These are phyloP conservation scores for Fallopia convolvulus DNA, from an alignment of 148 eudicot genomes.

Conservation along the genomic window DNA sequence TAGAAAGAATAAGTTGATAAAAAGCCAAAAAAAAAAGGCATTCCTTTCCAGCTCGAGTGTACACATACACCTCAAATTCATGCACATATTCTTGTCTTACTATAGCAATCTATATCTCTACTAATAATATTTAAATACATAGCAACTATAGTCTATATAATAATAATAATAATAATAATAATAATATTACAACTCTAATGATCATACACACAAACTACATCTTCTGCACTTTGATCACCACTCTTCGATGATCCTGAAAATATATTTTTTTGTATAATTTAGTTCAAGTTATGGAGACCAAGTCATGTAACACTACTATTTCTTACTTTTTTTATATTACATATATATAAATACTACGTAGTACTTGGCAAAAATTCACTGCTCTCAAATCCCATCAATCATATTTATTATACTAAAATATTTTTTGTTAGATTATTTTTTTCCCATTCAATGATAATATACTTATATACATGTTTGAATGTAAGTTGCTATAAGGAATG, in stretches of 20 bases:
- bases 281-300: constrained; percentile 3
- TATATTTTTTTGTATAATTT: not conserved
- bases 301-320: constrained; percentile 6
- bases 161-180: not conserved
- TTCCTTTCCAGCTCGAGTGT: constrained; percentile 7
- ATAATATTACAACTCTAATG: not conserved
- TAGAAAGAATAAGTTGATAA: not conserved
- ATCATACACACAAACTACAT: constrained; percentile 1
- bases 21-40: not conserved
- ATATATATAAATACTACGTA: not conserved
- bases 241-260: not conserved
- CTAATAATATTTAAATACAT: not conserved
- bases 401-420: no score
- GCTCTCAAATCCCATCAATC: no score
- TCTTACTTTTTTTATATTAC: not conserved
- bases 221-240: not conserved
- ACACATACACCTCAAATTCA: constrained; percentile 4
- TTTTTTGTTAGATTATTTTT: not conserved
- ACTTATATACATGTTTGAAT: not conserved
- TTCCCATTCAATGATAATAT: no score
- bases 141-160: not conserved
- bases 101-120: not conserved
- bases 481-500: not conserved
- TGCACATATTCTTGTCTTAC: constrained; percentile 8
- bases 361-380: not conserved